Base-by-base conservation (phyloP, 306 rosid genomes). In the Sphenostylis stenocarpa region DNA sequence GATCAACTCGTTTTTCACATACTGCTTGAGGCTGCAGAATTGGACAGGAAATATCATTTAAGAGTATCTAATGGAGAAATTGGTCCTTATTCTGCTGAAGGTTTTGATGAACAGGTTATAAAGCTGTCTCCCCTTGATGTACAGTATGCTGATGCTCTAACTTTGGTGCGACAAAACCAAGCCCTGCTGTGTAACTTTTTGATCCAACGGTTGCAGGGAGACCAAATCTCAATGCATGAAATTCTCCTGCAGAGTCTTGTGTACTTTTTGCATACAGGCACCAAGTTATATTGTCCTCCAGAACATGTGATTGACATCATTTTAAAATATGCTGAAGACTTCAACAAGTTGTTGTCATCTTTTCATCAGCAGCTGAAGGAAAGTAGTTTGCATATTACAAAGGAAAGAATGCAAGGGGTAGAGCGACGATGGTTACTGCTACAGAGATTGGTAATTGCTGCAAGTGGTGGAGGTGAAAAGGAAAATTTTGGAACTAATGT, bases 121-220 rank as follows among this genome's bases (percentile, higher is more conserved):
- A 76, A 76, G 86, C 75, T 91, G 83, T 87, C 96, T 77, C 76
- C 85, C 38, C 72, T 61, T 75, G 97, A 94, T 77, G 55, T 84
- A 23, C 88, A 87, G 70, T 78, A 82, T 70, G 90, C 90, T 2
- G 98, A 94, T 90, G 97, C 98, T 58, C 80, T 91, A 78, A 94
- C 98, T 77, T 77, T 91, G 83, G 97, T 94, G 82, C 88, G 98
- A 45, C 96, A 88, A 85, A 94, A 94, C 89, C 97, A 94, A 85
- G 88, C 91, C 76, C 82, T 94, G 75, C 81, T 94, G 60, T 91
- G 91, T 80, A 86, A 73, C 70, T 94, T 94, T 85, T 79, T 94
- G 80, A 67, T 85, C 76, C 88, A 84, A 48, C 84, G 88, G 26
- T 82, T 94, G 83, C 92, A 51, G 51, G 81, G 81, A 80, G 86